Evolutionary conservation across 495 filamentous ascomycete species (phyloP), one percentile per base, ranked within the genome.

Genomic region (Bathelium albidoporum): DNA sequence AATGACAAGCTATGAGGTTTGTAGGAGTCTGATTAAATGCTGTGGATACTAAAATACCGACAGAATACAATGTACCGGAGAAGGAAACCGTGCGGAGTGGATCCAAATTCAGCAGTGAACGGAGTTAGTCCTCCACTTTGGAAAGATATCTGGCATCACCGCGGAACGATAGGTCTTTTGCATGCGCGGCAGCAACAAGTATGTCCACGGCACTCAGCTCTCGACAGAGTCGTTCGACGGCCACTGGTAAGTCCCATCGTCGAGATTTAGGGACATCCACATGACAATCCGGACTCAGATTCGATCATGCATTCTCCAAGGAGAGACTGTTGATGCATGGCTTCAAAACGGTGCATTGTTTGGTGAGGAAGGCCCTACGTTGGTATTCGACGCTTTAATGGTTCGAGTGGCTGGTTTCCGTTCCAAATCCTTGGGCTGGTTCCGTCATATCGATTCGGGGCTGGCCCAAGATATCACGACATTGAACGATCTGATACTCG

Each of bases 1-100:
- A 7, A 65, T 73, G 68, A 67, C 63, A 11, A 62, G 26, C 29
- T 76, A 76, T 53, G 67, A 75, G 60, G 71, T 72, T 49, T 49
- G 66, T 36, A 28, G 41, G 14, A 60, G 49, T 58, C 9, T 3
- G 5, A 3, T 9, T 3, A 18, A 49, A 14, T 14, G 3, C 3
- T 49, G 18, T 18, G 20, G 26, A 29, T 58, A 24, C 31, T 26
- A 20, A 65, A 61, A 67, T 65, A 63, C 59, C 65, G 18, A 68
- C 65, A 63, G 18, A 49, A 49, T 49, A 49, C 43, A 9, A 49
- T 49, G 43, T 49, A n/a, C 20, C 9, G 18, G 20, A 18, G 9
- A 7, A 49, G 20, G 20, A 9, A 20, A 49, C 43, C 5, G 20
- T n/a, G 3, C 18, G 43, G 9, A 9, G 9, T 10, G 43, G n/a